Conservation (phyloP, 192 early-diverging fungal genomes). For the Chytriomyces sp. region DNA sequence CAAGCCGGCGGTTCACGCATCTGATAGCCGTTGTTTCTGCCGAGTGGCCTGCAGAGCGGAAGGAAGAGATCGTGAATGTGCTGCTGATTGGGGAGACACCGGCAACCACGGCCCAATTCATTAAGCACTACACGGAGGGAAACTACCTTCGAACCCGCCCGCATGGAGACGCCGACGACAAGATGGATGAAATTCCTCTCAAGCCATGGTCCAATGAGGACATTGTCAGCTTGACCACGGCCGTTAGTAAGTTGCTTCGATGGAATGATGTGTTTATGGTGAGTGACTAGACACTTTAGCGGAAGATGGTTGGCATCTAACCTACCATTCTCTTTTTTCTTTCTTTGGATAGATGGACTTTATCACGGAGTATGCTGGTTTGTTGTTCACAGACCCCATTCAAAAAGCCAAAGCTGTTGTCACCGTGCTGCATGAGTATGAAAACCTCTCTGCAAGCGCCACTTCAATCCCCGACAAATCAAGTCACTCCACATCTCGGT, state of each 20-base stretch:
- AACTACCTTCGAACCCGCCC: neutral
- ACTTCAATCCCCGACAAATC: neutral
- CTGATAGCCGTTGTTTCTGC: constrained; percentile 11
- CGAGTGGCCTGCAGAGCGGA: constrained; percentile 21
- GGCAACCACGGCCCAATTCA: constrained; percentile 19
- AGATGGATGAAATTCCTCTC: neutral
- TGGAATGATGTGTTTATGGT: constrained; percentile 29
- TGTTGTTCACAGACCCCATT: constrained; percentile 4
- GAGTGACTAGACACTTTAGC: neutral
- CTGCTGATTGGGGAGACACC: constrained; percentile 41
- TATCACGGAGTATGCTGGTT: constrained; percentile 8
- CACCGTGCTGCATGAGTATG: neutral
- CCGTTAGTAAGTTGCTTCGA: neutral
- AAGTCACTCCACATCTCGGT: neutral
- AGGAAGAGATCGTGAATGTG: constrained; percentile 32
- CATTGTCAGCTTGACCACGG: neutral
- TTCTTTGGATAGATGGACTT: constrained; percentile 12
- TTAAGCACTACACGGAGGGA: constrained; percentile 29
- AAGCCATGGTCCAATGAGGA: constrained; percentile 8
- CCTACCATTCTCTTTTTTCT: neutral
- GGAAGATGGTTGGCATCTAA: neutral
- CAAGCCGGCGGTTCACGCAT: constrained; percentile 11
- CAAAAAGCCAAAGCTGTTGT: constrained; percentile 5
- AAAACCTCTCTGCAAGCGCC: neutral
- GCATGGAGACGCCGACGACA: neutral